Conservation (phyloP, 805 yeast genomes). For the Hemisphaericaspora nanyangensis region DNA sequence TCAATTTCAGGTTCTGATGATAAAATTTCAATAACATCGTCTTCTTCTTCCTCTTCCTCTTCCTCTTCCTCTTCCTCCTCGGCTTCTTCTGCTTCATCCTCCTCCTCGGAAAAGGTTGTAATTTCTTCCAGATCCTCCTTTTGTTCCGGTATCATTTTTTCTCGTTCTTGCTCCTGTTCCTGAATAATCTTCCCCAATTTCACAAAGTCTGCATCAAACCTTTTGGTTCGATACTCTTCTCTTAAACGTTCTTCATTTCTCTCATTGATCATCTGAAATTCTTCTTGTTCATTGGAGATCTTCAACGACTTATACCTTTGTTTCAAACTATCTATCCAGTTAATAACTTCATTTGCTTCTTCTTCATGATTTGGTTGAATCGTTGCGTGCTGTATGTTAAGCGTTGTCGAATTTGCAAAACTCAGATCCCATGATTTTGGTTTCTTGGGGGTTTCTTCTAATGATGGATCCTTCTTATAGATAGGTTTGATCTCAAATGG, state of each 20-base stretch:
- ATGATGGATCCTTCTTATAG: too few species aligned
- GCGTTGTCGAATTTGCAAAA: too few species aligned
- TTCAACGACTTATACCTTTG: slow-evolving; percentile 16
- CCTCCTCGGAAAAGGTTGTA: slow-evolving; percentile 2
- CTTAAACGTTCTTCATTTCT: slow-evolving; percentile 18
- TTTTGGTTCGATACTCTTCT: slow-evolving; percentile 17
- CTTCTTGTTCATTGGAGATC: slow-evolving; percentile 13
- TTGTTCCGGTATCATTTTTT: slow-evolving; percentile 1
- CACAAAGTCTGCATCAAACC: slow-evolving; percentile 15
- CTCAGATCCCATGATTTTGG: too few species aligned
- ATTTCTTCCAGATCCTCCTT: slow-evolving; percentile 2
- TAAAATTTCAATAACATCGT: slow-evolving; percentile 42
- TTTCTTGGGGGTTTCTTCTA: too few species aligned
- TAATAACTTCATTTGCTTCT: slow-evolving; percentile 18
- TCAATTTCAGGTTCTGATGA: slow-evolving; percentile 7
- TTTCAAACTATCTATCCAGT: slow-evolving; percentile 29
- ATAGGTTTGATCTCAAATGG: slow-evolving; percentile 15
- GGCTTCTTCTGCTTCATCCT: slow-evolving; percentile 7
- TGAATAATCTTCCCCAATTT: slow-evolving; percentile 8
- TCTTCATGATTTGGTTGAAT: too few species aligned
- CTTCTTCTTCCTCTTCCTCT: slow-evolving; percentile 45
- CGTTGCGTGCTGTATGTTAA: too few species aligned
- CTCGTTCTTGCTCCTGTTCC: slow-evolving; percentile 4
- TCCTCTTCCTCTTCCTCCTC: slow-evolving; percentile 26
- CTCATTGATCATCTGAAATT: slow-evolving; percentile 15